Percentiles rank a stretch among this genome's conserved stretches.
Conservation (phyloP, 148 eudicot genomes). For the Arctostaphylos glauca region DNA sequence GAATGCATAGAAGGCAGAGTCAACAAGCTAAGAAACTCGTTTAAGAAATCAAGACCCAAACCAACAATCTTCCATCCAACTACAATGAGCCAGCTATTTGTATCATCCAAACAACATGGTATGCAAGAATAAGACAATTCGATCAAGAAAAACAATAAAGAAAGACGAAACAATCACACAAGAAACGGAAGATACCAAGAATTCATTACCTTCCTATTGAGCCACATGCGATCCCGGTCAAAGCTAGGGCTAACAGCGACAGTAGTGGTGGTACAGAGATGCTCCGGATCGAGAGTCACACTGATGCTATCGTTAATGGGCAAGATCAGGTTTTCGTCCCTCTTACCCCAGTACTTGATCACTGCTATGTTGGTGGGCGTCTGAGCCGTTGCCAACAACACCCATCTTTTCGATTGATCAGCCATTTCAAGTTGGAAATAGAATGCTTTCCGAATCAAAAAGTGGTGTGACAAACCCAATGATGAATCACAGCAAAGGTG, state of each 20-base stretch:
- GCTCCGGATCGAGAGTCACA: constrained; percentile 89
- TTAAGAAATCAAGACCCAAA: neutral
- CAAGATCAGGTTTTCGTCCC: constrained; percentile 79
- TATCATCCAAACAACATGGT: neutral
- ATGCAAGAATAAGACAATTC: neutral
- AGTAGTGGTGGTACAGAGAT: constrained; percentile 93
- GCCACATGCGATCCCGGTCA: constrained; percentile 89
- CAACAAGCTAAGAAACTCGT: neutral
- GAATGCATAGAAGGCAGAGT: neutral
- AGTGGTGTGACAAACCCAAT: neutral
- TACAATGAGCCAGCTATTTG: neutral
- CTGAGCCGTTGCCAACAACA: constrained; percentile 72
- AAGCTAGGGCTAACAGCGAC: constrained; percentile 83
- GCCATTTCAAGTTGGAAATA: constrained; percentile 18
- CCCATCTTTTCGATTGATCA: constrained; percentile 49
- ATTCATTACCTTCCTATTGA: constrained; percentile 69
- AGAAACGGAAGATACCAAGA: neutral
- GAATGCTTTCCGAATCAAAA: neutral
- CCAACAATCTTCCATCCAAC: neutral
- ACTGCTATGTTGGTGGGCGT: constrained; percentile 96
- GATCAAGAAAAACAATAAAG: neutral
- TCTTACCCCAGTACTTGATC: constrained; percentile 96
- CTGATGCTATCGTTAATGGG: constrained; percentile 92
- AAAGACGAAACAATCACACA: neutral
- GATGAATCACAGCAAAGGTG: neutral